Percentiles rank a stretch among this genome's conserved stretches.
phyloP scores from a whole-genome alignment of 306 rosid genomes.

The Luffa aegyptiaca region DNA sequence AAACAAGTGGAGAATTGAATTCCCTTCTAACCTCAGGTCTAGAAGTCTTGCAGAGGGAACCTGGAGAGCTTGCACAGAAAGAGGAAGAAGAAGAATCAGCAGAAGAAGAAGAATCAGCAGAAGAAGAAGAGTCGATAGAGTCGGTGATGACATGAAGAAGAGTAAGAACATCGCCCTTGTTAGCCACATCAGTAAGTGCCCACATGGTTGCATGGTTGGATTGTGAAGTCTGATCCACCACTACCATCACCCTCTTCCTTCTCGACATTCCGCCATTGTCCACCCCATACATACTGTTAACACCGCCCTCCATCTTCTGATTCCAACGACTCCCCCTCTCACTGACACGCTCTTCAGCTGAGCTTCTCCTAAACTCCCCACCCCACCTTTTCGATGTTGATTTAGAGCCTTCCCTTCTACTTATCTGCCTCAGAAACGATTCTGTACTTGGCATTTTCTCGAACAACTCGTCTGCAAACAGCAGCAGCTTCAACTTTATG shows the following conservation, averaged over 20 bases:
- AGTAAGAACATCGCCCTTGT: constrained; percentile 75
- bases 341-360: constrained; percentile 15
- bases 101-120: constrained; percentile 15
- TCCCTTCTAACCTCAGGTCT: constrained; percentile 57
- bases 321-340: neutral
- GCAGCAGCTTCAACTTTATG: neutral
- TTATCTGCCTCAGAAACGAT: constrained; percentile 44
- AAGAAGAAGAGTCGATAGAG: neutral
- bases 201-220: constrained; percentile 89
- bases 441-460: constrained; percentile 40
- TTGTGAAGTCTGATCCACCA: constrained; percentile 62
- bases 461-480: neutral
- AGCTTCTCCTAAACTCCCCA: constrained; percentile 17
- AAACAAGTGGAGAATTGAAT: neutral
- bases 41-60: constrained; percentile 74
- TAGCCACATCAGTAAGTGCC: constrained; percentile 79
- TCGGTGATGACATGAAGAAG: constrained; percentile 61
- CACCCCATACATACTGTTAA: constrained; percentile 39
- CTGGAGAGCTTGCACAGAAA: constrained; percentile 50
- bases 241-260: constrained; percentile 89
- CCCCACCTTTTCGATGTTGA: constrained; percentile 27
- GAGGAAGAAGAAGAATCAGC: too few species aligned
- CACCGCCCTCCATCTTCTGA: constrained; percentile 40
- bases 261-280: constrained; percentile 30
- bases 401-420: constrained; percentile 56